A percentile compares a stretch with the other conserved stretches of the same genome.
These are phyloP conservation scores for Protomyces inundatus DNA, from an alignment of 1,139 yeast genomes.

Conservation along the genomic window DNA sequence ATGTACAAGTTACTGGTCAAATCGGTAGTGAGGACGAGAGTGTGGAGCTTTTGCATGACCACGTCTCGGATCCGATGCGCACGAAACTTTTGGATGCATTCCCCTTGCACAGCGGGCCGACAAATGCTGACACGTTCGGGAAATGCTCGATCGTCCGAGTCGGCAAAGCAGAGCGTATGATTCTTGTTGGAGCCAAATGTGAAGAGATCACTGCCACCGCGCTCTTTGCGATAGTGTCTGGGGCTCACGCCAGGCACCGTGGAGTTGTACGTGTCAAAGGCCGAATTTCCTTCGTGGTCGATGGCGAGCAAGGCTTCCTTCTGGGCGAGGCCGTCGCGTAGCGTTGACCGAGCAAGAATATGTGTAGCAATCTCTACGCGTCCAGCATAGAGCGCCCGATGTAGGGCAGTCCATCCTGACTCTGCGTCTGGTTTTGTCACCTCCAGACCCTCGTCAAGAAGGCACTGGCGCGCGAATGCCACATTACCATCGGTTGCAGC, in stretches of 20 bases:
- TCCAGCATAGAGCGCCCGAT: conserved; percentile 59
- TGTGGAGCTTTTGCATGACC: conserved; percentile 60
- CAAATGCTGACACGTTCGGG: conserved; percentile 38
- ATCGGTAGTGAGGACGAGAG: conserved; percentile 54
- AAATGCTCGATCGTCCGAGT: conserved; percentile 51
- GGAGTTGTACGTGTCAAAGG: conserved; percentile 34
- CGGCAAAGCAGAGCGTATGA: conserved; percentile 64
- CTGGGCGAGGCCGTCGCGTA: neutral
- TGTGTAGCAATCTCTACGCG: conserved; percentile 53
- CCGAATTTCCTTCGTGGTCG: conserved; percentile 56
- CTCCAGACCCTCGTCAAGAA: conserved; percentile 49
- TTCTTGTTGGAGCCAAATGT: conserved; percentile 64
- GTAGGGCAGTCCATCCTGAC: conserved; percentile 79
- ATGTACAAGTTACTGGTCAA: conserved; percentile 47
- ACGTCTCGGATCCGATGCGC: conserved; percentile 44
- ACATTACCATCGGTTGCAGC: conserved; percentile 51
- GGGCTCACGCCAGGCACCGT: conserved; percentile 33
- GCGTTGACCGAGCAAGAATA: conserved; percentile 42
- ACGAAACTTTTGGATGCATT: conserved; percentile 14
- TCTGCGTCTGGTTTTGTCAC: conserved; percentile 57
- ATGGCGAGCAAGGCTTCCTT: conserved; percentile 50
- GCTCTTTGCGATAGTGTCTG: conserved; percentile 45
- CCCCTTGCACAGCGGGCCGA: conserved; percentile 1
- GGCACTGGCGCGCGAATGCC: conserved; percentile 46
- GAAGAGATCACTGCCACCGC: conserved; percentile 43